A percentile compares a stretch with the other conserved stretches of the same genome.
phyloP scores from a whole-genome alignment of 2,329 filamentous ascomycete species.

The Mycosphaerelloides madeirae region DNA sequence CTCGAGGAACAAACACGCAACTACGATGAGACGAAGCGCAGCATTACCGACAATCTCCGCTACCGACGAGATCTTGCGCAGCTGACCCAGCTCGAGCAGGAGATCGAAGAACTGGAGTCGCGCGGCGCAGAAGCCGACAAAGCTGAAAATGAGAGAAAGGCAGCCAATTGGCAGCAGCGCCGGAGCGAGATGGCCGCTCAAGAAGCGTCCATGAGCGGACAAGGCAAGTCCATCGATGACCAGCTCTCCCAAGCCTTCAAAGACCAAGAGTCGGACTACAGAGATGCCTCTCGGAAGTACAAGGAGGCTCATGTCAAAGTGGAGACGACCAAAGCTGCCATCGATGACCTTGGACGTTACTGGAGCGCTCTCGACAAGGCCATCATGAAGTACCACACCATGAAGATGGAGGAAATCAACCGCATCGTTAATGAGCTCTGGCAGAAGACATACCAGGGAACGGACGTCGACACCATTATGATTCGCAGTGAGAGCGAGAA shows the following conservation, averaged over 20 bases:
- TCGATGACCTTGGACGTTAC: conserved; percentile 84
- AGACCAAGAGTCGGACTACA: conserved; percentile 84
- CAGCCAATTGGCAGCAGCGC: conserved; percentile 60
- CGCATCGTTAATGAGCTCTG: conserved; percentile 92
- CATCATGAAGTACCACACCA: conserved; percentile 91
- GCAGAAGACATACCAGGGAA: conserved; percentile 94
- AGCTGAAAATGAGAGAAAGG: conserved; percentile 66
- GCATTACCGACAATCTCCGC: conserved; percentile 81
- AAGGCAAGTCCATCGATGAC: conserved; percentile 78
- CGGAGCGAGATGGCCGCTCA: conserved; percentile 68
- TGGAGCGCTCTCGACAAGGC: conserved; percentile 83
- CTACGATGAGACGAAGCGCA: conserved; percentile 76
- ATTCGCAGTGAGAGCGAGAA: conserved; percentile 83
- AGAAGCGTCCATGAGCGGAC: conserved; percentile 67
- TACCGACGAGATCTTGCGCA: conserved; percentile 71
- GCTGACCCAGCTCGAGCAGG: conserved; percentile 60
- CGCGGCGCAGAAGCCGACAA: conserved; percentile 82
- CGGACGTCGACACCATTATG: conserved; percentile 92
- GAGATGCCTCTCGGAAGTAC: conserved; percentile 73
- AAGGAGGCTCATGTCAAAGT: conserved; percentile 85
- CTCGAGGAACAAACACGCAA: conserved; percentile 73
- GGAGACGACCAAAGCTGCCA: conserved; percentile 84
- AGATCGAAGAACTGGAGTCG: conserved; percentile 69
- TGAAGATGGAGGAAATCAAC: conserved; percentile 99
- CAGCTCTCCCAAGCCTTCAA: conserved; percentile 66